Conservation (phyloP, 345 rosid species). For the Firmiana major region DNA sequence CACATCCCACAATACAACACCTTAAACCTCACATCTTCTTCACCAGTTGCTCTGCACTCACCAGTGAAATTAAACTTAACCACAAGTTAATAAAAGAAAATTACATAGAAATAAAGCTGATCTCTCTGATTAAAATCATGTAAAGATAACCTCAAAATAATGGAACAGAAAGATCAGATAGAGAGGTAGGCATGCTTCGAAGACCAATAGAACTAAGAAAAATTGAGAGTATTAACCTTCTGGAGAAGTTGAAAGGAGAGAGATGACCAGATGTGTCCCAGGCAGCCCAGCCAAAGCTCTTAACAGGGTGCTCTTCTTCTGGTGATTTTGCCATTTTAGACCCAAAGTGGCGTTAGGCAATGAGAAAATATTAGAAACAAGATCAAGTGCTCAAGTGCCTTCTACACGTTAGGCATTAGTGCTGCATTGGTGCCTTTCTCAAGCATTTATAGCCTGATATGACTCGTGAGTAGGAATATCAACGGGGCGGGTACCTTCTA, state of each 20-base stretch:
- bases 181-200: not conserved
- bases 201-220: not conserved
- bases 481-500: no score
- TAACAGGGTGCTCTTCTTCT: constrained; percentile 20
- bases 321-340: constrained; percentile 24
- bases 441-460: not conserved
- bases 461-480: not conserved
- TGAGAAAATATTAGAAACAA: not conserved
- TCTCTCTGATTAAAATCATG: not conserved
- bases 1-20: constrained; percentile 72
- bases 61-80: not conserved
- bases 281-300: constrained; percentile 54
- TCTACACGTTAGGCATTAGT: not conserved
- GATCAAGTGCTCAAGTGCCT: not conserved
- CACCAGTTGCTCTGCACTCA: constrained; percentile 48
- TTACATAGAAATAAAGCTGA: not conserved
- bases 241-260: constrained; percentile 45
- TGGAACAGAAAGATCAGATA: not conserved
- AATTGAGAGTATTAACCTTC: constrained; percentile 29
- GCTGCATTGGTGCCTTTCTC: not conserved
- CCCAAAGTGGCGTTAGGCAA: not conserved
- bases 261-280: constrained; percentile 40
- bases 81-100: not conserved
- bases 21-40: constrained; percentile 54
- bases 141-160: not conserved